Evolutionary conservation across 2,329 filamentous ascomycete species (phyloP).

Genomic region (Onygenales sp.): DNA sequence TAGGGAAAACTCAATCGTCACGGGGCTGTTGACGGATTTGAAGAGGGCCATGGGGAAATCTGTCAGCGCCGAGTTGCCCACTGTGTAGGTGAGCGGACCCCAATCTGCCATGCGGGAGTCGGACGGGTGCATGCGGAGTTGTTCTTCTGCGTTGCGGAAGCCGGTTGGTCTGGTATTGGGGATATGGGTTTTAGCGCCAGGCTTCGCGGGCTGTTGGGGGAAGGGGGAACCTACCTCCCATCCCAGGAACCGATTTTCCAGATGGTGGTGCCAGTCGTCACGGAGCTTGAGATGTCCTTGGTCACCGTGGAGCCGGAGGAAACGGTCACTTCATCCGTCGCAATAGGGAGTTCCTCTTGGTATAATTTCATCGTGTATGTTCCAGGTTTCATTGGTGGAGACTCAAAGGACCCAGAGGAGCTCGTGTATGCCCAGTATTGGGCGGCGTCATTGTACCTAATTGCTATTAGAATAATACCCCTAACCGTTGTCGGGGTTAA

Average conservation of each 20-base stretch:
- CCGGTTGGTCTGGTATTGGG: slow-evolving; percentile 39
- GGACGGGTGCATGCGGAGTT: slow-evolving; percentile 59
- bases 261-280: slow-evolving; percentile 42
- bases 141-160: slow-evolving; percentile 58
- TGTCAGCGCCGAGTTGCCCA: slow-evolving; percentile 43
- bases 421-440: slow-evolving; percentile 57
- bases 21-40: slow-evolving; percentile 49
- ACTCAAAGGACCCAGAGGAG: slow-evolving; percentile 49
- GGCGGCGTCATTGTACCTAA: slow-evolving; percentile 44
- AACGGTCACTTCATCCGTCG: slow-evolving; percentile 41
- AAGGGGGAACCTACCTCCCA: slow-evolving; percentile 36
- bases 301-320: slow-evolving; percentile 40
- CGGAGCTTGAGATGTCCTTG: slow-evolving; percentile 42
- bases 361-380: slow-evolving; percentile 61
- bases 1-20: slow-evolving; percentile 53
- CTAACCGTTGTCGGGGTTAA: too few species aligned
- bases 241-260: slow-evolving; percentile 60
- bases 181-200: neutral
- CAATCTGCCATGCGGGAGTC: slow-evolving; percentile 55
- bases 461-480: too few species aligned
- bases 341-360: slow-evolving; percentile 49
- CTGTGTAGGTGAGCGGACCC: slow-evolving; percentile 52
- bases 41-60: slow-evolving; percentile 60
- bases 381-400: slow-evolving; percentile 57
- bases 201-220: neutral